Base-by-base conservation (phyloP, 2,329 filamentous ascomycete species). In the Aspergillus sp. region DNA sequence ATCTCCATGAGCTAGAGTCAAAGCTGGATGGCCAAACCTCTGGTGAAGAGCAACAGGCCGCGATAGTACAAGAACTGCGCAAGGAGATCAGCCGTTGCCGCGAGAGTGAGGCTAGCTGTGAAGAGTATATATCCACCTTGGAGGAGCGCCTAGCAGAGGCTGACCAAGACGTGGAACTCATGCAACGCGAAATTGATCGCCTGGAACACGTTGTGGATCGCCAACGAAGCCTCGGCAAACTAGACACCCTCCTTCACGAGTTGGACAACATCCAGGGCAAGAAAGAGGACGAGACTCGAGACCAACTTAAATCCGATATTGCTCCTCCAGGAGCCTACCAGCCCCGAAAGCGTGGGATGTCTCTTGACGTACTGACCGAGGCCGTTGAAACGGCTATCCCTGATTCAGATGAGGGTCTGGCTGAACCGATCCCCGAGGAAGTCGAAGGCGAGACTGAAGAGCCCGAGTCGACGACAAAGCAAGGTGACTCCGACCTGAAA, bases 121-220 rank as follows among this genome's bases (percentile, higher is more conserved):
- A 99, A 73, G 95, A 98, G 64, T 99, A 99, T 73, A 98, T 99
- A 53, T 96, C 93, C 1, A 98, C 93, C 0, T 80, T 99, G 11
- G 95, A 99, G 72, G 95, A 98, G 77, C 89, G 93, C 21, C 84
- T 99, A 8, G 95, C 95, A 0, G 95, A 99, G 75, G 89, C 93
- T 2, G 95, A 99, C 68, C 93, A 98, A 73, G 95, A 99, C 71
- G 87, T 91, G 63, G 95, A 98, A 73, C 80, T 97, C 60, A 97
- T 99, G 93, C 92, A 96, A 73, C 90, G 93, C 37, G 95, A 99
- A 70, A 90, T 99, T 62, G 91, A 97, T 68, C 87, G 93, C 35
- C 82, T 99, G 12, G 95, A 98, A 75, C 91, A 96, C 73, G 91
- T 99, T 7, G 87, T 99, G 52, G 93, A 98, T 74, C 90, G 96